Base-by-base conservation (phyloP, 202 grass and related monocot species). In the Carex sylvatica region DNA sequence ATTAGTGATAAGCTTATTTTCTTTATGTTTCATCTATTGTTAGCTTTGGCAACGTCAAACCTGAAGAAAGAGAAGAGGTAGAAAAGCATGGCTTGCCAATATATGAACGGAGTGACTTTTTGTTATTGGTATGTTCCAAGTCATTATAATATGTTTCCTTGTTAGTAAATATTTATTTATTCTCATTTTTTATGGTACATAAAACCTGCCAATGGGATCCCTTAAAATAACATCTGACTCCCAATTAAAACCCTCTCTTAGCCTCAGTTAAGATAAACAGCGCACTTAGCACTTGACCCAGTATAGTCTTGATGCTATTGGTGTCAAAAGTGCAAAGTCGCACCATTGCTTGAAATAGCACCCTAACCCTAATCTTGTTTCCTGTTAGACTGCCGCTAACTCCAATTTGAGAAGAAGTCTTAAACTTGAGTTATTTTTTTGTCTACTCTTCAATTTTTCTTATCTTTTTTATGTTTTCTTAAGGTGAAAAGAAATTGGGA, bases 101-200 rank as follows among this genome's bases (percentile, higher is more conserved):
- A 68, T 96, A 91, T 55, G 83, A 89, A 6, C 96, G 96, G 96
- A 83, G 93, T 81, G 96, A 99, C 35, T 99, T 99, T 82, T 78
- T 92, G 55, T 82, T 81, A 36, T 31, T 88, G 81, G 93, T 97
- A 91, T 81, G 74, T 9, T 69, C 83, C 65, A 81, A 51, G 26
- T 81, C 28, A 59, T 59, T 77, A n/a, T 74, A 77, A 36, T 12
- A 58, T 77, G 51, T 35, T 77, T 77, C 73, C 13, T 56, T 56
- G 24, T 58, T 28, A 33, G 7, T 74, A 77, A 77, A 36, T 77
- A 8, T 11, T 58, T 38, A 58, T 2, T 77, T 33, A n/a, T 20
- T 62, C 33, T 38, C 4, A 77, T 59, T 53, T 59, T 54, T 76
- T 7, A 33, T 12, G 3, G 20, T 74, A 51, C 22, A 36, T 76